These are phyloP conservation scores for Fusarium ambrosium DNA, from an alignment of 2,329 filamentous ascomycete genomes.

Conservation along the genomic window DNA sequence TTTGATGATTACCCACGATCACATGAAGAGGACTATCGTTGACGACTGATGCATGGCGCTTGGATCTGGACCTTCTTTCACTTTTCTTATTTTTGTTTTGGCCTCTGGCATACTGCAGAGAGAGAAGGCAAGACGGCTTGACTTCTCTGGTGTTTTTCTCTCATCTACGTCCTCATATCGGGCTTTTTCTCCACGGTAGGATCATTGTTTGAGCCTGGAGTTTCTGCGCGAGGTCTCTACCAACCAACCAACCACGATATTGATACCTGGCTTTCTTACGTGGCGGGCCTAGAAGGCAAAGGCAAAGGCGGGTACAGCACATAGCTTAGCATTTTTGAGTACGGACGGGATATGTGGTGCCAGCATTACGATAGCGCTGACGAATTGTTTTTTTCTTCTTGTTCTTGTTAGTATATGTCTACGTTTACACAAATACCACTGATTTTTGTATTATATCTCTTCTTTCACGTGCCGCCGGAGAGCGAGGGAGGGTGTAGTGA, in stretches of 20 bases:
- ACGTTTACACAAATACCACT: not conserved
- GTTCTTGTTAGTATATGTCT: slow-evolving; percentile 4
- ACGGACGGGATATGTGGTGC: slow-evolving; percentile 4
- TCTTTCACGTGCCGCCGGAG: not conserved
- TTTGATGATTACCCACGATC: slow-evolving; percentile 35
- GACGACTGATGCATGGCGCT: slow-evolving; percentile 31
- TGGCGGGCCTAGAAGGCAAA: slow-evolving; percentile 9
- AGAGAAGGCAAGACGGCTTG: not conserved
- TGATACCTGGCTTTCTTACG: slow-evolving; percentile 8
- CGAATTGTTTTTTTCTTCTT: not conserved
- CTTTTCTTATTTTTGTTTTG: slow-evolving; percentile 8
- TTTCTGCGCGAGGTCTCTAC: slow-evolving; percentile 21
- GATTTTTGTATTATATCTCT: not conserved
- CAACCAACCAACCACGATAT: not conserved
- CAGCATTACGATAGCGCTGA: slow-evolving; percentile 25
- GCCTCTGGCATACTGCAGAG: slow-evolving; percentile 9
- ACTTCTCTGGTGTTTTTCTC: not conserved
- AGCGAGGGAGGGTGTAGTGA: not conserved
- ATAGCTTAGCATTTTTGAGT: slow-evolving; percentile 32
- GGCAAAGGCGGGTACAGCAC: not conserved
- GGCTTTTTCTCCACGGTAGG: not conserved
- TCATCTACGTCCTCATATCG: slow-evolving; percentile 19
- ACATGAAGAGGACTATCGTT: slow-evolving; percentile 26
- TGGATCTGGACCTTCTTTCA: slow-evolving; percentile 22
- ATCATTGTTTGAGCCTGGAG: slow-evolving; percentile 19